Conservation (phyloP, 768 basidiomycete species). For the Lactarius indigo region DNA sequence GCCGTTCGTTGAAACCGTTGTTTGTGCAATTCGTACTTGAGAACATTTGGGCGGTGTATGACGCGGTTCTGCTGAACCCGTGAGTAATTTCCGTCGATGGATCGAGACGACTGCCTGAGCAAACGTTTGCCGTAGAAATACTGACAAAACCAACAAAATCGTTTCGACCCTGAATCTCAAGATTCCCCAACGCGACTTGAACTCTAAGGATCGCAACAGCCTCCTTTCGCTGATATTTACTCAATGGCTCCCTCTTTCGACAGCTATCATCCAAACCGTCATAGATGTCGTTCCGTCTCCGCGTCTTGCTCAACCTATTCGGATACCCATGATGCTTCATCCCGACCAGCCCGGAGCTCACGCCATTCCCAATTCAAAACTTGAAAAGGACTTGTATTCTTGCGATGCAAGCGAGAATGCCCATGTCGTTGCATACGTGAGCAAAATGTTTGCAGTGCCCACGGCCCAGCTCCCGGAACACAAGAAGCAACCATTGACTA, state of each 20-base stretch:
- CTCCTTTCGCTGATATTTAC: constrained; percentile 85
- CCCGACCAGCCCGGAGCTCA: constrained; percentile 65
- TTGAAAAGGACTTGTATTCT: constrained; percentile 80
- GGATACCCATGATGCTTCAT: constrained; percentile 90
- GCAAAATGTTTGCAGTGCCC: constrained; percentile 98
- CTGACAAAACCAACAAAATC: constrained; percentile 87
- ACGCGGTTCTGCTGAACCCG: constrained; percentile 85
- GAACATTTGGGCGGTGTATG: constrained; percentile 96
- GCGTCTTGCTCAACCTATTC: constrained; percentile 68
- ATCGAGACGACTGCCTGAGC: not conserved
- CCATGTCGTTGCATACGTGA: constrained; percentile 80
- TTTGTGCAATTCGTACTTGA: constrained; percentile 98
- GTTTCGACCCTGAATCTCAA: constrained; percentile 77
- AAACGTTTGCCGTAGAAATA: constrained; percentile 52
- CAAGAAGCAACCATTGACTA: constrained; percentile 70
- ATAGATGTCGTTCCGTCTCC: constrained; percentile 96
- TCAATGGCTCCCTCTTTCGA: constrained; percentile 95
- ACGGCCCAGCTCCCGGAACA: constrained; percentile 79
- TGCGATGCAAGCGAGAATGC: constrained; percentile 59
- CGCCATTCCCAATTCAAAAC: constrained; percentile 63
- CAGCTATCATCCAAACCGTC: constrained; percentile 84
- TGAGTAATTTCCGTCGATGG: constrained; percentile 44
- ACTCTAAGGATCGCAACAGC: constrained; percentile 83
- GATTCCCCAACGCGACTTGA: constrained; percentile 83
- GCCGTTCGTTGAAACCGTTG: constrained; percentile 84